phyloP scores from a whole-genome alignment of 2,329 filamentous ascomycete genomes.

The Mycosphaerella sp. region DNA sequence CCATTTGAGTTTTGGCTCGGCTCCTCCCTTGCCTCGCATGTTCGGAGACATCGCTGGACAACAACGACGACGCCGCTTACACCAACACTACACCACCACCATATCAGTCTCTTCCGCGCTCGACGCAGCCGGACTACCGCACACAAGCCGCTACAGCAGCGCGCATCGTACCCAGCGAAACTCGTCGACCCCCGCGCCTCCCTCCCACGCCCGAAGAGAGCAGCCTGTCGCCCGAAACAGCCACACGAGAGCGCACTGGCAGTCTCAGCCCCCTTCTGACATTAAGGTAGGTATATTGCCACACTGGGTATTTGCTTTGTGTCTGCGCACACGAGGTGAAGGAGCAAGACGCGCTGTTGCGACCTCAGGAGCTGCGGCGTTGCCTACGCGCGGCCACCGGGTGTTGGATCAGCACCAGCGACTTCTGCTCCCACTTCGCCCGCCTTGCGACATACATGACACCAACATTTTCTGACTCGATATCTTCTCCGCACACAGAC shows the following conservation, averaged over 20 bases:
- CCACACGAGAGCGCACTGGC: conserved; percentile 16
- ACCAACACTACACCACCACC: not conserved
- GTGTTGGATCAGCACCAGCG: not conserved
- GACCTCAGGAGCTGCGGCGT: not conserved
- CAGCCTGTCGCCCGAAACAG: conserved; percentile 11
- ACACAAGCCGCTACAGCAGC: conserved; percentile 7
- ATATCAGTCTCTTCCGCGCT: conserved; percentile 8
- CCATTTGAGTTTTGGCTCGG: not conserved
- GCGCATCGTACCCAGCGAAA: not conserved
- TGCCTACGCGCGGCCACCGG: not conserved
- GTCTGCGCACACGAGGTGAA: not conserved
- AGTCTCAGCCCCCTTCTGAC: conserved; percentile 15
- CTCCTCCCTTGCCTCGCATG: not conserved
- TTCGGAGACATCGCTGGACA: not conserved
- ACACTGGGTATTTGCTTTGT: not conserved
- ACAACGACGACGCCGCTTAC: not conserved
- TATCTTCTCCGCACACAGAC: conserved; percentile 20
- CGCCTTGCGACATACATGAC: not conserved
- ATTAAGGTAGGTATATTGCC: conserved; percentile 12
- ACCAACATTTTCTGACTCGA: conserved; percentile 18
- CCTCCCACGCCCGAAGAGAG: not conserved
- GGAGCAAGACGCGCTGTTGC: not conserved
- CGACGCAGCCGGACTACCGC: conserved; percentile 12
- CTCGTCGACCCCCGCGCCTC: not conserved
- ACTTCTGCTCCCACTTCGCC: not conserved